Evolutionary conservation across 2,329 filamentous ascomycete genomes (phyloP).

Genomic region (Paramyrothecium roridum): DNA sequence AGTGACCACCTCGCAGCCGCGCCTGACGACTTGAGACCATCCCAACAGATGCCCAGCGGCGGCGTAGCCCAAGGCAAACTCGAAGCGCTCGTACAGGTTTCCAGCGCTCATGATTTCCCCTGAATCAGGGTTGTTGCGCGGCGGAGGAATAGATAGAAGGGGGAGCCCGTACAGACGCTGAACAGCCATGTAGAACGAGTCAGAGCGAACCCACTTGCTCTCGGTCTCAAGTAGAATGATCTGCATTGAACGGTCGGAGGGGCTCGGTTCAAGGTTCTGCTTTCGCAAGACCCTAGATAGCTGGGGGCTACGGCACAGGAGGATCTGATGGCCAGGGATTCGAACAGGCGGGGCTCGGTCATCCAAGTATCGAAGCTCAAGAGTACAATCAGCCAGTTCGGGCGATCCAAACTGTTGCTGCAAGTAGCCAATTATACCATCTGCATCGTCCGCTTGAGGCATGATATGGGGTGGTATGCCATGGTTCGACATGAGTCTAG

Average conservation of each 20-base stretch:
- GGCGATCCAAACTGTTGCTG: constrained; percentile 29
- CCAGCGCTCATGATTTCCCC: constrained; percentile 32
- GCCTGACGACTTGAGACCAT: constrained; percentile 50
- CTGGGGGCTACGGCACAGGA: constrained; percentile 48
- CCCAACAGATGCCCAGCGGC: constrained; percentile 58
- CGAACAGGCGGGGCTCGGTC: constrained; percentile 33
- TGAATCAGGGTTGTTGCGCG: constrained; percentile 20
- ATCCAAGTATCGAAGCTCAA: constrained; percentile 43
- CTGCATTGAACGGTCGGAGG: constrained; percentile 16
- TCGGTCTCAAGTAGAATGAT: constrained; percentile 41
- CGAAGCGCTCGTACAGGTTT: constrained; percentile 40
- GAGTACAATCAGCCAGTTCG: constrained; percentile 38
- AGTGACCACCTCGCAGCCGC: constrained; percentile 58
- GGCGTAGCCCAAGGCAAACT: constrained; percentile 61
- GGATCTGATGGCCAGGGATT: constrained; percentile 52
- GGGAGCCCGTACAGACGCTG: constrained; percentile 56
- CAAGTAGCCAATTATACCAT: constrained; percentile 36
- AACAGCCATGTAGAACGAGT: constrained; percentile 55
- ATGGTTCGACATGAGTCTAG: constrained; percentile 28
- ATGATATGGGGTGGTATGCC: constrained; percentile 22
- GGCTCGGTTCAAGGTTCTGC: constrained; percentile 24
- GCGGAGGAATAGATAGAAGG: constrained; percentile 35
- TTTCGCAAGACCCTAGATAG: constrained; percentile 22
- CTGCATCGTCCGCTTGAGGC: constrained; percentile 24
- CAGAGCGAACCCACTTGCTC: constrained; percentile 51